Conservation (phyloP, 1,139 yeast species). For the Yamadazyma dendronema region DNA sequence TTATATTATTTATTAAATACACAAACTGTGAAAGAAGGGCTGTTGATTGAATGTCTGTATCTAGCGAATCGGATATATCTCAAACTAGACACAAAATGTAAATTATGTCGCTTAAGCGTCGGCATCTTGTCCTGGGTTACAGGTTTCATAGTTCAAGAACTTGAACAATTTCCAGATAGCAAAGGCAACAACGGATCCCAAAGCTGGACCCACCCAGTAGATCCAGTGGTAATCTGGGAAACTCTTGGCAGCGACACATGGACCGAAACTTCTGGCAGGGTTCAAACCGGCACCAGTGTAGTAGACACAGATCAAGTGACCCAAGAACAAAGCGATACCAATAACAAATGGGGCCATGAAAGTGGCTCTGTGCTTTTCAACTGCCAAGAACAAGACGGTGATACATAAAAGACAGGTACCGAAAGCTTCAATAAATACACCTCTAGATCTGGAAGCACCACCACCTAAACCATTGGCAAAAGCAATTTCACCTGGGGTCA, state of each 20-base stretch:
- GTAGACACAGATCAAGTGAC: slow-evolving; percentile 78
- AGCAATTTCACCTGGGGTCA: slow-evolving; percentile 79
- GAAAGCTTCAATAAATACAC: slow-evolving; percentile 79
- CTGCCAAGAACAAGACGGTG: slow-evolving; percentile 81
- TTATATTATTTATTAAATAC: too few species aligned
- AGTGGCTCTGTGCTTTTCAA: slow-evolving; percentile 76
- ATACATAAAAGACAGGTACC: slow-evolving; percentile 72
- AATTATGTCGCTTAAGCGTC: slow-evolving; percentile 16
- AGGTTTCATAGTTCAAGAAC: slow-evolving; percentile 65
- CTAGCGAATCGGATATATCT: too few species aligned
- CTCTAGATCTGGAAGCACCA: slow-evolving; percentile 71
- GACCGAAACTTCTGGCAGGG: slow-evolving; percentile 90
- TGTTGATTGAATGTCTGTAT: too few species aligned
- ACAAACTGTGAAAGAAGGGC: too few species aligned
- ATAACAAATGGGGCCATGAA: slow-evolving; percentile 81
- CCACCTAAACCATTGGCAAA: slow-evolving; percentile 75
- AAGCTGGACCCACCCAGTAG: slow-evolving; percentile 84
- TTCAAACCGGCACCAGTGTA: slow-evolving; percentile 91
- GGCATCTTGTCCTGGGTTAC: slow-evolving; percentile 70
- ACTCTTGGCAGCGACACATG: slow-evolving; percentile 64
- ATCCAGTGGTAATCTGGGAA: slow-evolving; percentile 91
- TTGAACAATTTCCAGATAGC: slow-evolving; percentile 68
- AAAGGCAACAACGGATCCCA: slow-evolving; percentile 68
- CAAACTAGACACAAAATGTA: neutral
- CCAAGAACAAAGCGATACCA: slow-evolving; percentile 79